A percentile compares a stretch with the other conserved stretches of the same genome.
phyloP scores from a whole-genome alignment of 1,139 yeast genomes.

The Kodamaea ohmeri region DNA sequence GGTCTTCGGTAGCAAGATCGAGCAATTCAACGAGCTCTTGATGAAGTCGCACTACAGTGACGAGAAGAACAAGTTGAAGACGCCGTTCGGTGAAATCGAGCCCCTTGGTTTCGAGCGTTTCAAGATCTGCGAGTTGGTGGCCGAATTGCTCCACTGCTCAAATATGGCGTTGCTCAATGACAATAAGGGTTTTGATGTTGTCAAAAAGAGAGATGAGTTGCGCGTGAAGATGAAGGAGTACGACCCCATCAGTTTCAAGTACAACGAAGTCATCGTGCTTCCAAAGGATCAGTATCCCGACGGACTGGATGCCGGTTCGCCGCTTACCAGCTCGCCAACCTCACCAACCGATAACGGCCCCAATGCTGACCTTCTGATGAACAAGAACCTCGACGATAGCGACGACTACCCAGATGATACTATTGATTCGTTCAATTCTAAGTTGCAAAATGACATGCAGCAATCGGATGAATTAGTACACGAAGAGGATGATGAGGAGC shows the following conservation, averaged over 20 bases:
- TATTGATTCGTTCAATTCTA: conserved; percentile 47
- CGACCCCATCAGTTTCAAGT: conserved; percentile 48
- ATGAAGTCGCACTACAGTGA: conserved; percentile 23
- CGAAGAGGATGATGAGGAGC: conserved; percentile 32
- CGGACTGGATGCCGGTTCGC: conserved; percentile 13
- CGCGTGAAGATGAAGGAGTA: conserved; percentile 49
- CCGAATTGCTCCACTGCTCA: conserved; percentile 92
- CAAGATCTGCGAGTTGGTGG: conserved; percentile 90
- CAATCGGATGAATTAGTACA: conserved; percentile 22
- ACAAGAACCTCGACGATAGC: conserved; percentile 14
- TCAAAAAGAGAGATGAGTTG: conserved; percentile 69
- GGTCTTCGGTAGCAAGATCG: conserved; percentile 74
- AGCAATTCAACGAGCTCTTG: conserved; percentile 52
- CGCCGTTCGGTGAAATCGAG: conserved; percentile 59
- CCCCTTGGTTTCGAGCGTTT: conserved; percentile 96
- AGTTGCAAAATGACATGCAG: conserved; percentile 22
- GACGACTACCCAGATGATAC: conserved; percentile 40
- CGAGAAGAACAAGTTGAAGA: conserved; percentile 40
- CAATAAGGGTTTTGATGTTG: conserved; percentile 76
- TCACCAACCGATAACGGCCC: not conserved
- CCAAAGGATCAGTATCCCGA: conserved; percentile 25
- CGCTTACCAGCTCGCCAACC: conserved; percentile 15
- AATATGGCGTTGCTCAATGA: conserved; percentile 94
- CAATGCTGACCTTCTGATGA: conserved; percentile 9
- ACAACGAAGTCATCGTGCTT: conserved; percentile 44